A percentile compares a stretch with the other conserved stretches of the same genome.
These are phyloP conservation scores for Afroboletus lepidellus DNA, from an alignment of 1,284 basidiomycete species.

Conservation along the genomic window DNA sequence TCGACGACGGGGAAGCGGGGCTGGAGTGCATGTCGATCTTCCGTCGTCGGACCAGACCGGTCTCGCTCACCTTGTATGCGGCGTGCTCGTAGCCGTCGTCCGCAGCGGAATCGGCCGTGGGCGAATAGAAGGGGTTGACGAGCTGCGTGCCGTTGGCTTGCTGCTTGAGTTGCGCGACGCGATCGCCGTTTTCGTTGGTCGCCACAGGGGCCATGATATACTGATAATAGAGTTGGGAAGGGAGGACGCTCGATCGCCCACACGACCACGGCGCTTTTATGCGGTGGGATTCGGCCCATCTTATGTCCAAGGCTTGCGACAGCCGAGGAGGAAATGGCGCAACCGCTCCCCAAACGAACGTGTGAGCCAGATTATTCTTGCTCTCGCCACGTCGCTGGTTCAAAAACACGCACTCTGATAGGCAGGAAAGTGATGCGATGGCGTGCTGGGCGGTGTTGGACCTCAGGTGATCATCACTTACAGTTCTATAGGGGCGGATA, in stretches of 20 bases:
- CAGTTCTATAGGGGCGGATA: too few relatives aligned
- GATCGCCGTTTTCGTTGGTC: constrained; percentile 28
- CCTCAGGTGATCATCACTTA: neutral
- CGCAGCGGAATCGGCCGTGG: constrained; percentile 48
- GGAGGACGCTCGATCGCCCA: neutral
- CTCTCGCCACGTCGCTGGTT: constrained; percentile 3
- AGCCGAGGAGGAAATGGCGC: constrained; percentile 20
- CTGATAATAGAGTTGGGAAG: neutral
- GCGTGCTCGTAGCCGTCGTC: constrained; percentile 56
- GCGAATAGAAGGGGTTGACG: constrained; percentile 70
- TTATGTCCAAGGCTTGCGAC: constrained; percentile 12
- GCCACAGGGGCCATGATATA: constrained; percentile 47
- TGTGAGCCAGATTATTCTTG: constrained; percentile 18
- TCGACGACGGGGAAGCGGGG: constrained; percentile 62
- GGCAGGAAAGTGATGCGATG: neutral
- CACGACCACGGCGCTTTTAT: constrained; percentile 21
- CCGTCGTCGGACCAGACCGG: neutral
- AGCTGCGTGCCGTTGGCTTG: constrained; percentile 24
- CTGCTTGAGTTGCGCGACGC: constrained; percentile 21
- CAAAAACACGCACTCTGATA: neutral
- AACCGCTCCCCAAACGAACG: constrained; percentile 11
- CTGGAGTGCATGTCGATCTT: constrained; percentile 34
- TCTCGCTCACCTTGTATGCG: constrained; percentile 54
- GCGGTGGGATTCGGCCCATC: neutral
- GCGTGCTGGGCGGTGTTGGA: constrained; percentile 1